Base-by-base conservation (phyloP, 306 rosid species). In the Lathyrus oleraceus region DNA sequence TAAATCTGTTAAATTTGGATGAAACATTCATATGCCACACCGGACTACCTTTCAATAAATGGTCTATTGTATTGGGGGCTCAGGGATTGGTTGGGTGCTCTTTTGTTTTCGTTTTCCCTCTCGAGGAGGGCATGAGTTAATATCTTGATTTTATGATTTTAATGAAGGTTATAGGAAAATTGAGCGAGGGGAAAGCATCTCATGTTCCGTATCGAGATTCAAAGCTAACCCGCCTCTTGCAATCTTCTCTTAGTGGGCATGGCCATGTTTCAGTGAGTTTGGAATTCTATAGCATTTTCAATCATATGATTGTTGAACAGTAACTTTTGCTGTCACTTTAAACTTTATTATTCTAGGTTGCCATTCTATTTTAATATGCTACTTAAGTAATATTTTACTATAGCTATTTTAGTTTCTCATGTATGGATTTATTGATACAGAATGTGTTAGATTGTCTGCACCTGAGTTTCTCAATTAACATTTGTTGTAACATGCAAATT, bases 171-270 rank as follows among this genome's bases (percentile, higher is more conserved):
- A 95, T 95, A 30, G 97, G 99, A 72, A 95, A 95, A 67, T 66
- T 91, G 78, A 95, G 99, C 59, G 99, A 95, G 85, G 99, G 99
- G 53, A 95, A 95, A 85, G 96, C 99, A 73, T 91, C 95, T 60
- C 99, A 95, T 85, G 96, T 95, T 78, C 99, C 99, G 12, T 91
- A 86, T 78, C 87, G 99, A 85, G 99, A 95, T 87, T 95, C 99
- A 47, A 95, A 95, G 88, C 97, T 95, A 73, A 95, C 99, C 56
- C 99, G 97, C 56, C 97, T 95, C 67, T 69, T 95, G 69, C 99
- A 95, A 70, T 95, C 99, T 69, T 95, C 99, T 3, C 85, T 95
- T 60, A 77, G 96, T 40, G 99, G 99, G 54, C 96, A 87, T 47
- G 99, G 99, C 65, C 99, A 95, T 78, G 96, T 95, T 69, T 95